Evolutionary conservation across 768 basidiomycete species (phyloP).

Genomic region (Collybia sp.): DNA sequence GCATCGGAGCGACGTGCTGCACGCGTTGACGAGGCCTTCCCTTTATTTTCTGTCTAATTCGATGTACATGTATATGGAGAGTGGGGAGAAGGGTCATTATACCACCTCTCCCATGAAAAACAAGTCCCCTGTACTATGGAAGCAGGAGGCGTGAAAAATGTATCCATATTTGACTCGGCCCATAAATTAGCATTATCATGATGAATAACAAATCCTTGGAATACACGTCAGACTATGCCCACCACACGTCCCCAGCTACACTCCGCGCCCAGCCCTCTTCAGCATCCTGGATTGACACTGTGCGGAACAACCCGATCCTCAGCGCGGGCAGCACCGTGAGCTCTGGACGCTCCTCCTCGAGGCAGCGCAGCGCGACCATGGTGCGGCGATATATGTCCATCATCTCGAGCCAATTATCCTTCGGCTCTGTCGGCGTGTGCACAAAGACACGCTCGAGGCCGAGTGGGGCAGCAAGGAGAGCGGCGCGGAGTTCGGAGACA

Average conservation of each 20-base stretch:
- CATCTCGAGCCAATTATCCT: conserved; percentile 7
- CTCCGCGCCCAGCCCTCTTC: conserved; percentile 11
- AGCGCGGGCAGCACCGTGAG: conserved; percentile 11
- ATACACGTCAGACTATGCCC: conserved; percentile 5
- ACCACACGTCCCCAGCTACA: conserved; percentile 9
- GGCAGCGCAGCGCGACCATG: conserved; percentile 8
- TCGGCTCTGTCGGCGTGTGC: conserved; percentile 14
- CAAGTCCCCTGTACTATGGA: no score
- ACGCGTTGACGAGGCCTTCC: no score
- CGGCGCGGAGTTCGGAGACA: conserved; percentile 7
- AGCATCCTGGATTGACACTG: conserved; percentile 14
- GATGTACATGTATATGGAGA: no score
- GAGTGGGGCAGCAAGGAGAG: conserved; percentile 3
- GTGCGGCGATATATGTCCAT: conserved; percentile 7
- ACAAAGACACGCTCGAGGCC: conserved; percentile 10
- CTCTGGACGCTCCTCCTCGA: conserved; percentile 5
- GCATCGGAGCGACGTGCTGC: no score
- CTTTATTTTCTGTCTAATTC: no score
- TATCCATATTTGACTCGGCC: no score
- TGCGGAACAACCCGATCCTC: conserved; percentile 13
- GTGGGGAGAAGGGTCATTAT: no score
- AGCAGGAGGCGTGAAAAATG: no score
- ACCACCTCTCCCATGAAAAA: no score
- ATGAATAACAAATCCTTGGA: no score
- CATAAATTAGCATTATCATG: no score